phyloP scores from a whole-genome alignment of 2,329 filamentous ascomycete genomes.

The Cadophora malorum region DNA sequence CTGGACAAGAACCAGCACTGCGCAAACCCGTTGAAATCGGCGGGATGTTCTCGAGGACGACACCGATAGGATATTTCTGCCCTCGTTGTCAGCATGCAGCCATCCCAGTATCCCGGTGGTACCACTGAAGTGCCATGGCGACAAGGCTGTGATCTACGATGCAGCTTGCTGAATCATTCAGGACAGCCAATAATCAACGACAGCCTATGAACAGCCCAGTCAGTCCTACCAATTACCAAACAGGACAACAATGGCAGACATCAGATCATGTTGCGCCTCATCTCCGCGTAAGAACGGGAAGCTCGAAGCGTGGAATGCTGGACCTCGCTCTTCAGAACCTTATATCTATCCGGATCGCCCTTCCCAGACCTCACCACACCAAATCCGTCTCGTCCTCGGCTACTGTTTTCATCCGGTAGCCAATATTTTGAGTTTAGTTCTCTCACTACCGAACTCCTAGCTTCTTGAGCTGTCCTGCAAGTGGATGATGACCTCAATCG shows the following conservation, averaged over 20 bases:
- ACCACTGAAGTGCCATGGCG: neutral
- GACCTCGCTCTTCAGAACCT: neutral
- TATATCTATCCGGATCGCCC: neutral
- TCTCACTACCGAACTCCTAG: neutral
- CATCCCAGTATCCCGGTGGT: neutral
- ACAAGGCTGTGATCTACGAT: conserved; percentile 1
- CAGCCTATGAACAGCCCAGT: neutral
- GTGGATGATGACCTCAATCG: conserved; percentile 15
- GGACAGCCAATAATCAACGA: neutral
- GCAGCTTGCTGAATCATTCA: conserved; percentile 13
- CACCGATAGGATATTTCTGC: neutral
- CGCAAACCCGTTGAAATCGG: neutral
- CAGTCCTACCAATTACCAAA: neutral
- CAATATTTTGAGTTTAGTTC: neutral
- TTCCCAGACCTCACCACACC: neutral
- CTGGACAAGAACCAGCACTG: neutral
- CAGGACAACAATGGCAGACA: neutral
- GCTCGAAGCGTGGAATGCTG: neutral
- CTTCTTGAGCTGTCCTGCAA: neutral
- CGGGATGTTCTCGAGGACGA: neutral
- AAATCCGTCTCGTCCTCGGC: neutral
- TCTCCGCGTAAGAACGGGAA: neutral
- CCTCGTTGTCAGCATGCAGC: conserved; percentile 1
- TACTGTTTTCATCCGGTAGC: neutral
- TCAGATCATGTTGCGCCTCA: neutral